Percentiles rank a stretch among this genome's conserved stretches.
phyloP scores from a whole-genome alignment of 495 filamentous ascomycete species.

The Entonaema liquescens region DNA sequence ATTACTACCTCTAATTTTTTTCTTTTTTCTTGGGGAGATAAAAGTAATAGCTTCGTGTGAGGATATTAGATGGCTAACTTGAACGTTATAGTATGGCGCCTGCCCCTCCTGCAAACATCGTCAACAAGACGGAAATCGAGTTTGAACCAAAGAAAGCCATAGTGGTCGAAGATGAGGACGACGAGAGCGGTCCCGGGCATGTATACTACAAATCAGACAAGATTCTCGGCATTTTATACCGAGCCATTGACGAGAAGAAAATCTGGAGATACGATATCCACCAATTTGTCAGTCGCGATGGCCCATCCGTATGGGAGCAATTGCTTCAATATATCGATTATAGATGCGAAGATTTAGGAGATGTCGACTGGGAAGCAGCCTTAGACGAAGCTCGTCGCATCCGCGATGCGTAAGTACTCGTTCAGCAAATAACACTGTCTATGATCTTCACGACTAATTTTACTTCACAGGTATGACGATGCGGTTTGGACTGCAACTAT shows the following conservation, averaged over 20 bases:
- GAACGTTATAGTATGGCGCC: constrained; percentile 60
- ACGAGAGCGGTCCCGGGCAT: constrained; percentile 58
- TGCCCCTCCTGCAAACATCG: constrained; percentile 66
- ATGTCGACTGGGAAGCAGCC: constrained; percentile 46
- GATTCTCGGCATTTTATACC: constrained; percentile 75
- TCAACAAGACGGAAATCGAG: constrained; percentile 54
- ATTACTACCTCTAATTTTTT: background rate
- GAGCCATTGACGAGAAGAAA: constrained; percentile 74
- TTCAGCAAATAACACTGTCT: background rate
- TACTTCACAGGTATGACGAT: constrained; percentile 68
- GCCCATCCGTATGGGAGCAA: constrained; percentile 51
- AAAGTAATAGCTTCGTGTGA: background rate
- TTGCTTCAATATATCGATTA: constrained; percentile 57
- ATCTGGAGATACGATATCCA: constrained; percentile 69
- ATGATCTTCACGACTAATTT: background rate
- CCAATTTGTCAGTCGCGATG: constrained; percentile 29
- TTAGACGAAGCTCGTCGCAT: constrained; percentile 61
- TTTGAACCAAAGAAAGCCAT: constrained; percentile 49
- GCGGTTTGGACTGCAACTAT: constrained; percentile 64
- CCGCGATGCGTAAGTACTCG: constrained; percentile 60
- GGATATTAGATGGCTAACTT: constrained; percentile 11
- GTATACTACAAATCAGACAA: constrained; percentile 74
- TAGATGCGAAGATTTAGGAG: constrained; percentile 29
- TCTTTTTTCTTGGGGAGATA: background rate
- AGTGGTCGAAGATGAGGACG: constrained; percentile 59